Evolutionary conservation across 164 flowering plant genomes (phyloP).

Genomic region (Kalanchoe fedtschenkoi): DNA sequence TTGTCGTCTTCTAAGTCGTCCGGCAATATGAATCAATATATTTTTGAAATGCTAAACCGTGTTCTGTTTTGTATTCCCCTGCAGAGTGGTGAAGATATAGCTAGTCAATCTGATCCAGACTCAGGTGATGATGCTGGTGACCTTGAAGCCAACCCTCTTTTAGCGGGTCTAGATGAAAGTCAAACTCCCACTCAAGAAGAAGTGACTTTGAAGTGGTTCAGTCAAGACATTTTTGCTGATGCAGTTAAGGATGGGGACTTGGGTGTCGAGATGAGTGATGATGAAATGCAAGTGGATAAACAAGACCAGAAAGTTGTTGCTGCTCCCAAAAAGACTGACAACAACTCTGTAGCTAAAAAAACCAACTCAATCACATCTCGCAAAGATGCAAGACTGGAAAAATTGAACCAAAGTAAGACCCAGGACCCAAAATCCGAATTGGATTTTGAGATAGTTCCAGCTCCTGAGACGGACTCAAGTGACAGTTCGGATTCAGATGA

Average conservation of each 20-base stretch:
- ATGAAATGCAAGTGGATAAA: slow-evolving; percentile 47
- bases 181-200: slow-evolving; percentile 52
- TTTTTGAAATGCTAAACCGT: neutral
- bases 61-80: slow-evolving; percentile 6
- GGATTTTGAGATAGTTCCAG: slow-evolving; percentile 84
- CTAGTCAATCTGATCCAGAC: slow-evolving; percentile 38
- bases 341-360: slow-evolving; percentile 8
- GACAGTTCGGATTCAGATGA: slow-evolving; percentile 67
- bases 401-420: neutral
- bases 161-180: slow-evolving; percentile 58
- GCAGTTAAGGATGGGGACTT: slow-evolving; percentile 44
- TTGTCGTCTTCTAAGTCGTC: neutral
- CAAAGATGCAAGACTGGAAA: neutral
- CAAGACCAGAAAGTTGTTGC: slow-evolving; percentile 14
- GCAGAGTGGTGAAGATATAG: slow-evolving; percentile 43
- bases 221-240: slow-evolving; percentile 78
- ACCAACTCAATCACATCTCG: neutral
- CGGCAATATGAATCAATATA: neutral
- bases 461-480: slow-evolving; percentile 68
- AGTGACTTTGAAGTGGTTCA: slow-evolving; percentile 65
- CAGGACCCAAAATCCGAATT: slow-evolving; percentile 21
- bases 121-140: slow-evolving; percentile 50
- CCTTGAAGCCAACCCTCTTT: slow-evolving; percentile 68
- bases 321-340: slow-evolving; percentile 17
- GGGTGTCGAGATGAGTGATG: slow-evolving; percentile 41